phyloP scores from a whole-genome alignment of 164 flowering plant species.

The Vitis riparia region DNA sequence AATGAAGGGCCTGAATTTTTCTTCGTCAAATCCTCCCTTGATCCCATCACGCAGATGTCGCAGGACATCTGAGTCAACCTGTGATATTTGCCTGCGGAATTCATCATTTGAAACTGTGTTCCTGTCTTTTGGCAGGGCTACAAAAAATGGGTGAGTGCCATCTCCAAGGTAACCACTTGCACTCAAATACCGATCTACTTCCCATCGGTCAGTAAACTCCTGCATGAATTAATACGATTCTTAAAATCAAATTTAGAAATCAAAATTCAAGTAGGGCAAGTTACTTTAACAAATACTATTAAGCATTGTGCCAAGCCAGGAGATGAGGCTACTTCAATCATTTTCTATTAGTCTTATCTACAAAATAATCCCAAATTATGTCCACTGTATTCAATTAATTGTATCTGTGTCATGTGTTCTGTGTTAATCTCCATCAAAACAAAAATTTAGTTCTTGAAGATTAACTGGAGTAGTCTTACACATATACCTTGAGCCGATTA shows the following conservation, averaged over 20 bases:
- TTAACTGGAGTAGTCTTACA: neutral
- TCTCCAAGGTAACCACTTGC: conserved; percentile 98
- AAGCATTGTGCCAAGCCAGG: no score
- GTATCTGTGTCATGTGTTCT: no score
- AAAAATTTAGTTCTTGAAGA: neutral
- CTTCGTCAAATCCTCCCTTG: conserved; percentile 95
- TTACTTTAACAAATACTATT: no score
- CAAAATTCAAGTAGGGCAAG: no score
- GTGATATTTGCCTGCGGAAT: conserved; percentile 87
- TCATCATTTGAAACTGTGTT: conserved; percentile 81
- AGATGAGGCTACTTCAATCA: no score
- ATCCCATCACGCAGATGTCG: conserved; percentile 77
- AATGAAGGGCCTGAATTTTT: conserved; percentile 68
- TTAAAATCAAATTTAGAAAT: neutral
- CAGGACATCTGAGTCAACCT: conserved; percentile 77
- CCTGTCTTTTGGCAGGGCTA: conserved; percentile 91
- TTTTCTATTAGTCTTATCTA: no score
- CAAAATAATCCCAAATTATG: no score
- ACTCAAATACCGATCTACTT: conserved; percentile 94
- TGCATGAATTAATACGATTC: conserved; percentile 26
- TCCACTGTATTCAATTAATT: no score
- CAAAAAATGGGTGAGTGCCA: conserved; percentile 77
- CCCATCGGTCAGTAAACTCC: conserved; percentile 96
- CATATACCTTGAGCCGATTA: conserved; percentile 86
- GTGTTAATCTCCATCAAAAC: neutral